A percentile compares a stretch with the other conserved stretches of the same genome.
phyloP scores from a whole-genome alignment of 2,329 filamentous ascomycete species.

The Colletotrichum somersetense region DNA sequence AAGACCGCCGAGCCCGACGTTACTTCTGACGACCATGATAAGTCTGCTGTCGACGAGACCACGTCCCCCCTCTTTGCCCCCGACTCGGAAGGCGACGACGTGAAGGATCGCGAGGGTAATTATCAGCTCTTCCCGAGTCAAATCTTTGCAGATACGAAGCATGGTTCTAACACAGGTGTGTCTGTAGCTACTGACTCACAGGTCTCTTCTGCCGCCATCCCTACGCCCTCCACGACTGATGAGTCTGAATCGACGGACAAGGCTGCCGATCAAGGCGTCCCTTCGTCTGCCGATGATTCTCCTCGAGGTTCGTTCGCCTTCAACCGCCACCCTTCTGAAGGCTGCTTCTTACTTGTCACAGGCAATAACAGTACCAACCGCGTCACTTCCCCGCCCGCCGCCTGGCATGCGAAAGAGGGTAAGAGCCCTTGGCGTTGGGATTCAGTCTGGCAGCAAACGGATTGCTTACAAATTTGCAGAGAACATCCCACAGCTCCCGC shows the following conservation, averaged over 20 bases:
- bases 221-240: constrained; percentile 15
- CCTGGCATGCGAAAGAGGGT: constrained; percentile 4
- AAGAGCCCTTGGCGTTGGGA: neutral
- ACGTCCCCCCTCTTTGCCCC: neutral
- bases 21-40: neutral
- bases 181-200: constrained; percentile 12
- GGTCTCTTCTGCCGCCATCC: constrained; percentile 17
- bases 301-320: constrained; percentile 21
- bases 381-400: constrained; percentile 7
- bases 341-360: constrained; percentile 5
- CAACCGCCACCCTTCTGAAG: neutral
- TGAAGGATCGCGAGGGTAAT: constrained; percentile 24
- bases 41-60: constrained; percentile 13
- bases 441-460: neutral
- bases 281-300: constrained; percentile 2
- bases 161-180: neutral
- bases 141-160: neutral
- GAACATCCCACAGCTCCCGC: constrained; percentile 5
- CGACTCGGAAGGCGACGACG: constrained; percentile 5
- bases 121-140: neutral
- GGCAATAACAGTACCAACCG: neutral
- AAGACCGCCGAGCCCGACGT: constrained; percentile 28
- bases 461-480: constrained; percentile 22
- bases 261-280: constrained; percentile 21
- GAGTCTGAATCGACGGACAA: constrained; percentile 37